phyloP scores from a whole-genome alignment of 176 grass and related monocot species.

The Pontederia crassipes region DNA sequence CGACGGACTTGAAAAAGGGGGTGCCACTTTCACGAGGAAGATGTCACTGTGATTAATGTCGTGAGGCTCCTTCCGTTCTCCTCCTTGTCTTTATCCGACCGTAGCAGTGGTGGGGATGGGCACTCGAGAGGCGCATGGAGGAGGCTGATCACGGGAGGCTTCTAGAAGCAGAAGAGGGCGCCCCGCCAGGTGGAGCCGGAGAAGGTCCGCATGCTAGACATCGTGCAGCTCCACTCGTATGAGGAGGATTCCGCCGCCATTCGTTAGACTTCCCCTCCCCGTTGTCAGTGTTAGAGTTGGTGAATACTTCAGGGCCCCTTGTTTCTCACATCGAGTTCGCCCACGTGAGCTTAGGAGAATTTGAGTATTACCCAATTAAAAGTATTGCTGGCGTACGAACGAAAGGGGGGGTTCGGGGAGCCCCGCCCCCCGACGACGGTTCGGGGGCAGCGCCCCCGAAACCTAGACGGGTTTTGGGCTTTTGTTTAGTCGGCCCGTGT shows the following conservation, averaged over 20 bases:
- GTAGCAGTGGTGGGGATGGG: conserved; percentile 7
- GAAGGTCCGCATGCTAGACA: neutral
- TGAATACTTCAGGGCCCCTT: no score
- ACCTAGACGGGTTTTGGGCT: no score
- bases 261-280: conserved; percentile 48
- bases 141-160: conserved; percentile 34
- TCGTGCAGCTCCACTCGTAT: neutral
- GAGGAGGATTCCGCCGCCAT: conserved; percentile 22
- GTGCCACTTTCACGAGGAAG: neutral
- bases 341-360: no score
- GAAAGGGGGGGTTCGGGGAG: no score
- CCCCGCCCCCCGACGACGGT: no score
- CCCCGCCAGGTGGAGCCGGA: neutral
- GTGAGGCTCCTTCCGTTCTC: conserved; percentile 17
- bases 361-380: no score
- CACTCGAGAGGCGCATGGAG: conserved; percentile 52
- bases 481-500: no score
- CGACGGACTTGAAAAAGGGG: no score
- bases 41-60: neutral
- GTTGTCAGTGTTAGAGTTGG: no score
- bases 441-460: no score
- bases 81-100: neutral
- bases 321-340: no score
- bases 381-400: no score
- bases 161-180: conserved; percentile 32